Conservation (phyloP, 768 basidiomycete species). For the Cystofilobasidium capitatum region DNA sequence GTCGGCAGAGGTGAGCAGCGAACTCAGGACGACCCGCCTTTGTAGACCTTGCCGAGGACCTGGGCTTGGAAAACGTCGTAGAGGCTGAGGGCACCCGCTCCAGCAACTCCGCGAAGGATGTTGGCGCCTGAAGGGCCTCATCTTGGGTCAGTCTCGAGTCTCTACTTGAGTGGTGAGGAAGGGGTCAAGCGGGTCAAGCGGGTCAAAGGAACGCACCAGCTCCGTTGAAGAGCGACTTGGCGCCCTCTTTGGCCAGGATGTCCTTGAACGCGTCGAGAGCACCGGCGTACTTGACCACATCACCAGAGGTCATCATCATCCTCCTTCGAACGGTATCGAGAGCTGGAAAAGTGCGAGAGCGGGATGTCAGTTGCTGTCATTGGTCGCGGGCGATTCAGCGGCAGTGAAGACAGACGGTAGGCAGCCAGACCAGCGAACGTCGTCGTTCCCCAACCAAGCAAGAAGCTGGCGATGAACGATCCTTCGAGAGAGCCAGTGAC, state of each 20-base stretch:
- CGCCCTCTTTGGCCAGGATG: constrained; percentile 87
- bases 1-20: no score
- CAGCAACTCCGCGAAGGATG: constrained; percentile 97
- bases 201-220: no score
- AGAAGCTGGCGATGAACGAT: constrained; percentile 92
- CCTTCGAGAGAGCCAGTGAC: constrained; percentile 91
- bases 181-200: no score
- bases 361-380: no score
- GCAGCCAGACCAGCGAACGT: constrained; percentile 36
- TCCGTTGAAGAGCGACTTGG: constrained; percentile 95
- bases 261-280: constrained; percentile 58
- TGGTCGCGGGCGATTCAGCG: no score
- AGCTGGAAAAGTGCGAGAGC: no score
- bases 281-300: constrained; percentile 76
- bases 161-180: no score
- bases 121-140: no score
- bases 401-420: no score
- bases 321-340: constrained; percentile 69
- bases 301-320: constrained; percentile 99
- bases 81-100: constrained; percentile 96
- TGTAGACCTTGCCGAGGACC: constrained; percentile 96
- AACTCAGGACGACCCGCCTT: no score
- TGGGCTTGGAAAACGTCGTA: constrained; percentile 69
- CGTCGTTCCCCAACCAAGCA: constrained; percentile 97
- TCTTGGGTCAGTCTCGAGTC: no score